These are phyloP conservation scores for Zalaria obscura DNA, from an alignment of 2,329 filamentous ascomycete species.

Conservation along the genomic window DNA sequence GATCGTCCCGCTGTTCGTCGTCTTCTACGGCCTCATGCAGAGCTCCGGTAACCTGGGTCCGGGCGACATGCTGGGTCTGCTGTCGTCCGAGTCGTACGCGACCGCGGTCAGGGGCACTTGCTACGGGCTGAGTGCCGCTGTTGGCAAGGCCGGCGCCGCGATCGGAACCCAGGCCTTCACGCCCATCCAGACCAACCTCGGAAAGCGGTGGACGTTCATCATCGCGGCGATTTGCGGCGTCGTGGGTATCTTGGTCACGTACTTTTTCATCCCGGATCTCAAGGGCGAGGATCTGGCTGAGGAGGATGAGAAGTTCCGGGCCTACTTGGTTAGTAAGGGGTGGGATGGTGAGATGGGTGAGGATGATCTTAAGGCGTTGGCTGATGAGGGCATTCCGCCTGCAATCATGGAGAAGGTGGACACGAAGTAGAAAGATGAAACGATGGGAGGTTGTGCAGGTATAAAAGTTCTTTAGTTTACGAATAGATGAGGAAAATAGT, in stretches of 20 bases:
- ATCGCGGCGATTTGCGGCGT: conserved; percentile 38
- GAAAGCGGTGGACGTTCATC: conserved; percentile 38
- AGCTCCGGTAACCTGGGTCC: conserved; percentile 36
- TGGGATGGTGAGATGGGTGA: conserved; percentile 35
- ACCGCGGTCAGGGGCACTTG: conserved; percentile 38
- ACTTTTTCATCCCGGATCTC: conserved; percentile 32
- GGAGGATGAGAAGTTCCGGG: conserved; percentile 30
- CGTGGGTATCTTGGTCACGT: conserved; percentile 32
- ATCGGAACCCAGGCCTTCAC: conserved; percentile 33
- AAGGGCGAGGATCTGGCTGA: conserved; percentile 29
- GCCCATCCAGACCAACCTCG: conserved; percentile 30
- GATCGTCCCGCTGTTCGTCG: conserved; percentile 34
- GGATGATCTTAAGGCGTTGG: conserved; percentile 21
- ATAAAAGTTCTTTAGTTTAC: no score
- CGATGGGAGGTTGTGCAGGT: no score
- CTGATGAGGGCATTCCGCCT: conserved; percentile 8
- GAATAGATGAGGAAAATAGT: no score
- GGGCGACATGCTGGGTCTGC: conserved; percentile 35
- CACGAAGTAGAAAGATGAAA: no score
- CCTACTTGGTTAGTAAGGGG: conserved; percentile 29
- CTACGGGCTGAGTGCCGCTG: conserved; percentile 35
- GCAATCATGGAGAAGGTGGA: no score
- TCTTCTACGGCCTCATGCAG: conserved; percentile 39
- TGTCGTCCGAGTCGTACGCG: conserved; percentile 37
- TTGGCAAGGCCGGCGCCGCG: conserved; percentile 38